Evolutionary conservation across 768 basidiomycete species (phyloP), one percentile per base, ranked within the genome.

Genomic region (Lactarius hatsudake): DNA sequence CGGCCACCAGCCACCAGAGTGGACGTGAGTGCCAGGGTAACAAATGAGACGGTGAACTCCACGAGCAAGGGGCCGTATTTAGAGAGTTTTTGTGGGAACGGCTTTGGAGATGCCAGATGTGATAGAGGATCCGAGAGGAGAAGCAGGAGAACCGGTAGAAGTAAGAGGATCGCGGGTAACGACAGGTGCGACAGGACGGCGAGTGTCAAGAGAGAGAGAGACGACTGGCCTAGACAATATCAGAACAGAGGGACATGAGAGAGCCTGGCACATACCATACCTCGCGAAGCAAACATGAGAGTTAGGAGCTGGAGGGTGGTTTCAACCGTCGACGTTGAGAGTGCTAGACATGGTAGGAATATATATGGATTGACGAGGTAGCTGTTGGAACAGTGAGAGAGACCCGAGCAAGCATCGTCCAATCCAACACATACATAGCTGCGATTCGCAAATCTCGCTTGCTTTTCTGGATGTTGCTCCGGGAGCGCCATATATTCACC

Each of bases 341-440:
- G 79, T 0, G 94, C 91, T 8, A 96, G 79, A 36, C 87, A 88
- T 0, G 95, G 86, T 1, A 94, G 80, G 64, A 96, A 76, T 9
- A 91, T 77, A 75, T 97, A 97, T 3, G 97, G 97, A 71, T 98
- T 97, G 59, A 96, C 76, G 23, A 97, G 84, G 77, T 90, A 96
- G 56, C 94, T 97, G 71, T 65, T 59, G 36, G 51, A 51, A 61
- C 23, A 32, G 48, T 9, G 18, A n/a, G 13, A 13, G 15, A 40
- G 38, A 30, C 7, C 13, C 51, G 3, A 26, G 23, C 15, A 59
- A 5, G 3, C n/a, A 8, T 55, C 34, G 57, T 20, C 28, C 17
- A 1, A 8, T 48, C n/a, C 5, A 26, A 5, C 13, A 81, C 89
- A 69, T 73, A 94, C 93, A 84, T 76, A 8, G 86, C 81, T 20